Conservation (phyloP, 2,329 filamentous ascomycete species). For the Cytospora mali region DNA sequence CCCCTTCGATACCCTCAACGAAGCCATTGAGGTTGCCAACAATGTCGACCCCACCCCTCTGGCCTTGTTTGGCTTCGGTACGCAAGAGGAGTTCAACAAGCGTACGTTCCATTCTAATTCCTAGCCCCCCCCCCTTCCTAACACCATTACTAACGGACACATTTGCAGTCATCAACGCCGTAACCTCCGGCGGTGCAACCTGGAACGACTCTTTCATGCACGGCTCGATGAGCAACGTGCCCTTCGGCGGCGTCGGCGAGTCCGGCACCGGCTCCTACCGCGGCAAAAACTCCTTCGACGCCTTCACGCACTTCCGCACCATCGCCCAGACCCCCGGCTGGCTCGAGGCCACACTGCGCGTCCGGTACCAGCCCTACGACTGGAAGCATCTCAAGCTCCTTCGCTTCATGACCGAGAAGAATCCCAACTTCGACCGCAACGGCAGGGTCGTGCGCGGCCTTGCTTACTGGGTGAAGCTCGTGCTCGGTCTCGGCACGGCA, state of each 20-base stretch:
- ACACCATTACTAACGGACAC: slow-evolving; percentile 10
- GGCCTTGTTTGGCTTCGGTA: slow-evolving; percentile 83
- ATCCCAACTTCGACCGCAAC: slow-evolving; percentile 65
- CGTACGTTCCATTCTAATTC: slow-evolving; percentile 49
- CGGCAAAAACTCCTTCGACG: slow-evolving; percentile 73
- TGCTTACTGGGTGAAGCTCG: slow-evolving; percentile 56
- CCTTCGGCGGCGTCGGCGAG: slow-evolving; percentile 83
- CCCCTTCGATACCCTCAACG: slow-evolving; percentile 76
- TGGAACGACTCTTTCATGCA: slow-evolving; percentile 58
- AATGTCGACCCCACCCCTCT: slow-evolving; percentile 81
- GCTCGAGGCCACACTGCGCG: slow-evolving; percentile 67
- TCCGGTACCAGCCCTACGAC: slow-evolving; percentile 69
- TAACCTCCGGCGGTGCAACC: slow-evolving; percentile 69
- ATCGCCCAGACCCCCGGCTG: slow-evolving; percentile 66
- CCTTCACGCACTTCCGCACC: slow-evolving; percentile 61
- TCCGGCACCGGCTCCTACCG: slow-evolving; percentile 78
- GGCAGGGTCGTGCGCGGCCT: slow-evolving; percentile 55
- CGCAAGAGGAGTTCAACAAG: slow-evolving; percentile 74
- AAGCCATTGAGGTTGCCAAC: slow-evolving; percentile 83
- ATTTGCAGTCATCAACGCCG: slow-evolving; percentile 57
- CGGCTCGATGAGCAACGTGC: slow-evolving; percentile 66
- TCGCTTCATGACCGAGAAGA: slow-evolving; percentile 44
- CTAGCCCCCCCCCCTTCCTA: neutral
- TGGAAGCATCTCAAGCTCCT: slow-evolving; percentile 49
- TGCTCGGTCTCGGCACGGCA: slow-evolving; percentile 55